These are phyloP conservation scores for Pleodorina starrii DNA, from an alignment of 139 green algal genomes.

Conservation along the genomic window DNA sequence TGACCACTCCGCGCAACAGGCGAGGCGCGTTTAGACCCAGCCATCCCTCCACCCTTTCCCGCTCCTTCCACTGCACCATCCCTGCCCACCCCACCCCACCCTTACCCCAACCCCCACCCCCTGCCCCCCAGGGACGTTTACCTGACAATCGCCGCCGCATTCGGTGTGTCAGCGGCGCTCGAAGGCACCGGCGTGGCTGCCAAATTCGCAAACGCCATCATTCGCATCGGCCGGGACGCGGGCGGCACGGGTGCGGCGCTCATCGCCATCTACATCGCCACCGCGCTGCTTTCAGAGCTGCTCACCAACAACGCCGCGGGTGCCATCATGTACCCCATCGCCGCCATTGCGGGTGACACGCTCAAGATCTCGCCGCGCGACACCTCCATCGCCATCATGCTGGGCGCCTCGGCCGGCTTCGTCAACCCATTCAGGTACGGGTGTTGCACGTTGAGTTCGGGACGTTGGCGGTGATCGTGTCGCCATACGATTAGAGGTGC, in stretches of 20 bases:
- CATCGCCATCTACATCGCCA: conserved; percentile 63
- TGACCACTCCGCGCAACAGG: too few relatives aligned
- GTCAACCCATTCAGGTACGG: conserved; percentile 64
- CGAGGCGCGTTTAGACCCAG: too few relatives aligned
- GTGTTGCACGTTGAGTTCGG: too few relatives aligned
- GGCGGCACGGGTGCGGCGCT: conserved; percentile 51
- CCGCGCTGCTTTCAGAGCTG: conserved; percentile 70
- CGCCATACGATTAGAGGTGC: too few relatives aligned
- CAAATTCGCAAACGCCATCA: conserved; percentile 49
- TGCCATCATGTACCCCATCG: conserved; percentile 77
- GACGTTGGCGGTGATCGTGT: too few relatives aligned
- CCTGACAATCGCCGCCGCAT: conserved; percentile 65
- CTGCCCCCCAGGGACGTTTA: conserved; percentile 39
- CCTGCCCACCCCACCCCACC: too few relatives aligned
- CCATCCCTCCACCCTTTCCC: too few relatives aligned
- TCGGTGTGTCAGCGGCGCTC: conserved; percentile 71
- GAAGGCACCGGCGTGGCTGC: conserved; percentile 31
- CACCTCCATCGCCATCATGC: conserved; percentile 66
- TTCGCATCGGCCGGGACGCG: conserved; percentile 40
- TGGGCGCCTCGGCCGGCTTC: conserved; percentile 73
- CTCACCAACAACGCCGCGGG: conserved; percentile 80
- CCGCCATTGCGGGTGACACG: conserved; percentile 49
- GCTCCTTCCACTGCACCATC: too few relatives aligned
- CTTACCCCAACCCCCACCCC: too few relatives aligned
- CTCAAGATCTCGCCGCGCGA: conserved; percentile 56